Percentiles rank a stretch among this genome's conserved stretches.
Evolutionary conservation across 2,329 filamentous ascomycete genomes (phyloP).

Genomic region (Cladosporium velox): DNA sequence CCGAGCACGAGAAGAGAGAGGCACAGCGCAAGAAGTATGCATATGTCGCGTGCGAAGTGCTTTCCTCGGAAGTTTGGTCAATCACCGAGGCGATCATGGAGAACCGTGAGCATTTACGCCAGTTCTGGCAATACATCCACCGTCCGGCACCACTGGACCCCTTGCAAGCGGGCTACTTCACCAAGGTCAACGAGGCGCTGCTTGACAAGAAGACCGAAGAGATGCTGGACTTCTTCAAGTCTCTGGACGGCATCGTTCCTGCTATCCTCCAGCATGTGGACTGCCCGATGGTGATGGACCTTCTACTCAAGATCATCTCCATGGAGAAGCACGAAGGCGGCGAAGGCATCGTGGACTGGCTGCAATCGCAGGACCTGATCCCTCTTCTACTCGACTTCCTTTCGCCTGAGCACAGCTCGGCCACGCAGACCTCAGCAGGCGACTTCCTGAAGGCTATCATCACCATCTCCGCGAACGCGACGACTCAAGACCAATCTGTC

Average conservation of each 20-base stretch:
- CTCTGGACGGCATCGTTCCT: conserved; percentile 75
- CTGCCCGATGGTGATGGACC: conserved; percentile 97
- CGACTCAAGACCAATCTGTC: conserved; percentile 97
- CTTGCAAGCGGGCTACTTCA: conserved; percentile 95
- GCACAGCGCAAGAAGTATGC: conserved; percentile 92
- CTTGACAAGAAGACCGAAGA: conserved; percentile 98
- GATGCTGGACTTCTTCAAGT: conserved; percentile 89
- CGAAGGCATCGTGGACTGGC: conserved; percentile 93
- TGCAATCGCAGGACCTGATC: conserved; percentile 85
- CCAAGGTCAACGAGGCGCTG: conserved; percentile 96
- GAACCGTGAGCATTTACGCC: conserved; percentile 72
- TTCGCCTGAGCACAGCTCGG: conserved; percentile 78
- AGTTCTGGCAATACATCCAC: conserved; percentile 90
- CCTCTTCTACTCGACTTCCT: conserved; percentile 85
- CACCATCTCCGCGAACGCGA: conserved; percentile 96
- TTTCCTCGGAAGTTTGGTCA: conserved; percentile 95
- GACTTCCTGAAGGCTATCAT: conserved; percentile 99
- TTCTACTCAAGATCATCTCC: conserved; percentile 94
- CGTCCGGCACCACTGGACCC: conserved; percentile 84
- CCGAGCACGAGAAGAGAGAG: conserved; percentile 72
- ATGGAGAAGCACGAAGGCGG: conserved; percentile 90
- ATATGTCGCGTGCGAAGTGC: conserved; percentile 87
- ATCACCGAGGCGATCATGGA: conserved; percentile 92
- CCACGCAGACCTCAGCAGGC: conserved; percentile 92
- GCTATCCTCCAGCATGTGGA: conserved; percentile 92